Percentiles rank a stretch among this genome's conserved stretches.
Evolutionary conservation across 2,329 filamentous ascomycete genomes (phyloP).

Genomic region (Alternaria gansuensis): DNA sequence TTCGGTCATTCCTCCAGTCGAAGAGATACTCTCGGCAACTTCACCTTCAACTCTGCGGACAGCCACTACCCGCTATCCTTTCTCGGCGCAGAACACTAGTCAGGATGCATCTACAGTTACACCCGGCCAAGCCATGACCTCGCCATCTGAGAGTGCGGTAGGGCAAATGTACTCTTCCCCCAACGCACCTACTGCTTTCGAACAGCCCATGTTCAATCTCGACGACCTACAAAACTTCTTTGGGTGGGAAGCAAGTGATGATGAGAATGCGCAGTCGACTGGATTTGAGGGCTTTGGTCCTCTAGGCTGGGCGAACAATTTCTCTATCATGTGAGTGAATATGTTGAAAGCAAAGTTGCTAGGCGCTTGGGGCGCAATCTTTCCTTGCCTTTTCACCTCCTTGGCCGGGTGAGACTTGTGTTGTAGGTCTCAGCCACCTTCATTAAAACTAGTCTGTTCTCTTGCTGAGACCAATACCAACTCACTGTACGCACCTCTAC

Average conservation of each 20-base stretch:
- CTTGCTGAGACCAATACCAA: neutral
- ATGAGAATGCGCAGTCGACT: conserved; percentile 40
- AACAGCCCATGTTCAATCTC: conserved; percentile 45
- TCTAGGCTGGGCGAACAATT: conserved; percentile 44
- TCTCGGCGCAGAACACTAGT: conserved; percentile 18
- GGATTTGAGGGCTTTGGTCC: conserved; percentile 44
- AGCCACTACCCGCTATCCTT: conserved; percentile 22
- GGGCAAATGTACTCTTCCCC: conserved; percentile 23
- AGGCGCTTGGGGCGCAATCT: neutral
- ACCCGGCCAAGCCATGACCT: conserved; percentile 13
- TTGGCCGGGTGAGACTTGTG: neutral
- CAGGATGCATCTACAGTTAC: conserved; percentile 16
- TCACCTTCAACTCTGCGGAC: conserved; percentile 25
- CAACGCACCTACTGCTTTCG: conserved; percentile 22
- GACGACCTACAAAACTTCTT: conserved; percentile 48
- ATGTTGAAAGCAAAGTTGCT: neutral
- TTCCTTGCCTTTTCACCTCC: neutral
- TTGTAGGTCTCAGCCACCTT: neutral
- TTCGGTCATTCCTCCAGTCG: conserved; percentile 29
- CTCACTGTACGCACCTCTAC: neutral
- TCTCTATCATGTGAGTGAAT: conserved; percentile 35
- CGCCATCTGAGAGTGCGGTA: conserved; percentile 21
- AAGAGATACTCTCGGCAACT: conserved; percentile 20
- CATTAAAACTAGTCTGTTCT: neutral
- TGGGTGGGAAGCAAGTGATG: conserved; percentile 40